Conservation (phyloP, 2,329 filamentous ascomycete genomes). For the Sporothrix humicola region DNA sequence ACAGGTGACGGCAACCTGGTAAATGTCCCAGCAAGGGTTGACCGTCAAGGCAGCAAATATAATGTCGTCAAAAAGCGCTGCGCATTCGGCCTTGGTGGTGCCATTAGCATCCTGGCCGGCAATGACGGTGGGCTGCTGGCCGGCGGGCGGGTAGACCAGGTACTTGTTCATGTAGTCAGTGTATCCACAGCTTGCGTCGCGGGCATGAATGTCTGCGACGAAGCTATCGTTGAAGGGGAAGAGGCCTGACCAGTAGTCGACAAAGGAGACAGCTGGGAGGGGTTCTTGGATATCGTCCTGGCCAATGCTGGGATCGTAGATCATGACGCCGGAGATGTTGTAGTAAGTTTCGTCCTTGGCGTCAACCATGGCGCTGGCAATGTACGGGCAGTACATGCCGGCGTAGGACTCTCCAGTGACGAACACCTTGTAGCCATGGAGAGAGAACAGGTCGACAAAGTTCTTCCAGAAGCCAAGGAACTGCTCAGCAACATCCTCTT, state of each 20-base stretch:
- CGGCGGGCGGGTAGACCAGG: constrained; percentile 70
- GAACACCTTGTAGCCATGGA: constrained; percentile 72
- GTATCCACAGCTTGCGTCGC: constrained; percentile 66
- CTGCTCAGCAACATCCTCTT: constrained; percentile 71
- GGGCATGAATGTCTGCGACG: constrained; percentile 56
- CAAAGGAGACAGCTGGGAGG: constrained; percentile 61
- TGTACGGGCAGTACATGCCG: constrained; percentile 72
- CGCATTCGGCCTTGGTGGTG: constrained; percentile 55
- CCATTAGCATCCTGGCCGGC: constrained; percentile 52
- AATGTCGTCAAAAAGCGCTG: constrained; percentile 61
- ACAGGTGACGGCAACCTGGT: constrained; percentile 74
- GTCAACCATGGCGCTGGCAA: constrained; percentile 74
- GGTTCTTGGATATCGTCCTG: constrained; percentile 52
- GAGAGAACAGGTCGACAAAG: constrained; percentile 72
- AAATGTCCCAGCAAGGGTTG: constrained; percentile 83
- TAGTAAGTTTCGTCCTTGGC: constrained; percentile 69
- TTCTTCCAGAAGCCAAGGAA: constrained; percentile 82
- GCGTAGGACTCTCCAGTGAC: constrained; percentile 76
- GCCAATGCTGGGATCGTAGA: constrained; percentile 73
- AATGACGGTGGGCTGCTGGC: constrained; percentile 58
- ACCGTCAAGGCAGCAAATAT: constrained; percentile 57
- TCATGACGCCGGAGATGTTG: constrained; percentile 70
- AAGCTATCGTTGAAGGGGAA: constrained; percentile 69
- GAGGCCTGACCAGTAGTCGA: constrained; percentile 64
- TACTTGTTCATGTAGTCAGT: constrained; percentile 64